Evolutionary conservation across 768 basidiomycete genomes (phyloP), one percentile per base, ranked within the genome.

Genomic region (Boletales sp.): DNA sequence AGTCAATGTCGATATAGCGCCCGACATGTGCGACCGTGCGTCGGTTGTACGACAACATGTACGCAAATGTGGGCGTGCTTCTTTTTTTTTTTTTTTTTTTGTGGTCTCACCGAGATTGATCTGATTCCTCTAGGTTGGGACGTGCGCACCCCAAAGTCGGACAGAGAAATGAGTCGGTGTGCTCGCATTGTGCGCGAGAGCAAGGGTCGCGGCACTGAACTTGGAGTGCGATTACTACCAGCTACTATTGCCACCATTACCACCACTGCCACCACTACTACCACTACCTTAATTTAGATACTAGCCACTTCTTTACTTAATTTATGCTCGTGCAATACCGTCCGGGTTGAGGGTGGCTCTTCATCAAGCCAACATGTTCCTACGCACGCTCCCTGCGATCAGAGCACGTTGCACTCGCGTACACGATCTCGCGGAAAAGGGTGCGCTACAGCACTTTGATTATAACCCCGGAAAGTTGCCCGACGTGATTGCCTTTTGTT

Each of bases 321-420:
- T 27, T 27, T 27, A 27, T 27, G 5, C 24, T 27, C 24, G 24
- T 27, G n/a, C n/a, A n/a, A 27, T 7, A 4, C 24, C 24, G 24
- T 27, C 24, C 24, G 24, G 24, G 24, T 27, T 27, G 24, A 27
- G 24, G 24, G 24, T 5, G 24, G 24, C 24, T 27, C 24, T 27
- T 6, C 24, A 27, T 27, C 24, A 6, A 27, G 7, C 24, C 24
- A 27, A 27, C 35, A 72, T 69, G 6, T 94, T 94, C 62, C 80
- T 97, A 39, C 84, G 87, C 30, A 92, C 90, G 0, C 76, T 97
- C 4, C 87, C 90, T 14, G 81, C 93, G n/a, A 92, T 97, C 59
- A 81, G 95, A 40, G 86, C 94, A 59, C 79, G 91, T 38, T 98
- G 93, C 67, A 64, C 69, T 11, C 78, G 78, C 37, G 91, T 98